Evolutionary conservation across 2,329 filamentous ascomycete species (phyloP).

Genomic region (Penicillium sp.): DNA sequence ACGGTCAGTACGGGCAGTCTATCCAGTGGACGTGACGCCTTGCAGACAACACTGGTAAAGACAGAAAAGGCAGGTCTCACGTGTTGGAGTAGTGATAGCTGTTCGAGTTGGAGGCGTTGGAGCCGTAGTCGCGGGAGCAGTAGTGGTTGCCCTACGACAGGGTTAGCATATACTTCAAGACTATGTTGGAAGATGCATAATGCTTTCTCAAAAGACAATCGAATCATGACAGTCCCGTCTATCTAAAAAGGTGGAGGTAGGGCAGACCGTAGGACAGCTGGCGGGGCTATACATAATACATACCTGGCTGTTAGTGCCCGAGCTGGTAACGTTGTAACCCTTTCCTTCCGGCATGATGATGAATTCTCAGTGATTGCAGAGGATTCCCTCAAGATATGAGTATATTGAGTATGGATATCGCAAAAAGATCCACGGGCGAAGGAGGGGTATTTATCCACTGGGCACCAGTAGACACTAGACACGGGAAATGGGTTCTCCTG

Average conservation of each 20-base stretch:
- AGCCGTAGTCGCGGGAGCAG: slow-evolving; percentile 65
- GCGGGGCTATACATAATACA: slow-evolving; percentile 36
- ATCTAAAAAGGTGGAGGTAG: background rate
- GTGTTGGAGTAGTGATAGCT: slow-evolving; percentile 65
- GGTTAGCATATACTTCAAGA: background rate
- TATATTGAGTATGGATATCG: background rate
- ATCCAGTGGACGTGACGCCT: background rate
- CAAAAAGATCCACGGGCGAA: background rate
- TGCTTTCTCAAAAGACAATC: too few species aligned
- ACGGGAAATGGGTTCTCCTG: too few species aligned
- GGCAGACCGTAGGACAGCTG: background rate
- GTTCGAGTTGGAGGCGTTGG: slow-evolving; percentile 58
- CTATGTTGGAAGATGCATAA: too few species aligned
- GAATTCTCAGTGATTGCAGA: too few species aligned
- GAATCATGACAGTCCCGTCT: background rate
- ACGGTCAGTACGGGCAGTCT: background rate
- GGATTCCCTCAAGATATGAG: too few species aligned
- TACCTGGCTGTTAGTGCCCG: slow-evolving; percentile 66
- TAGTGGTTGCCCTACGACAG: slow-evolving; percentile 65
- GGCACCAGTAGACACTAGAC: too few species aligned
- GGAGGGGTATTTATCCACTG: background rate
- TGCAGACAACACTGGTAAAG: background rate
- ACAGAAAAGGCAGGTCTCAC: slow-evolving; percentile 39
- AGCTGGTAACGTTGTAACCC: slow-evolving; percentile 44
- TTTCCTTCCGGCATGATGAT: slow-evolving; percentile 24